Conservation (phyloP, 164 flowering plant species). For the Chloranthus sessilifolius region DNA sequence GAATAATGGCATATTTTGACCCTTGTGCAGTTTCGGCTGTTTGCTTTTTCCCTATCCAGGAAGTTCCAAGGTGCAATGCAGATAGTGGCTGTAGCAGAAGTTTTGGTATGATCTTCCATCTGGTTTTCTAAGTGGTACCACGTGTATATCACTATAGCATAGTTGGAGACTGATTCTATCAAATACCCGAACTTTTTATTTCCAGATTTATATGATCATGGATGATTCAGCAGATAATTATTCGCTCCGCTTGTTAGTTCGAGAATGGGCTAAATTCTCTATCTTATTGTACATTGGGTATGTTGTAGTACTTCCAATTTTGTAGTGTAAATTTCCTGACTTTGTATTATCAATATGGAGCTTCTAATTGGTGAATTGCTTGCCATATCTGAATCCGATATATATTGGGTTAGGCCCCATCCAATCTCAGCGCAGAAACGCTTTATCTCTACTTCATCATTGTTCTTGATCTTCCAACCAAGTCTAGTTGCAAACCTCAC, state of each 20-base stretch:
- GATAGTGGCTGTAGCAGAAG: constrained; percentile 67
- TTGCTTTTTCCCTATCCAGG: constrained; percentile 36
- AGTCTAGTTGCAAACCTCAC: too few relatives aligned
- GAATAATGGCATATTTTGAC: constrained; percentile 1
- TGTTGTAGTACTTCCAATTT: constrained; percentile 12
- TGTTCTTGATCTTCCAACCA: too few relatives aligned
- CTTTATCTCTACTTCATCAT: too few relatives aligned
- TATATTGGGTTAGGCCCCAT: too few relatives aligned
- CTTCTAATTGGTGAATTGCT: too few relatives aligned
- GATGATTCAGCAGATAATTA: constrained; percentile 51
- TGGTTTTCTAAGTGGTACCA: too few relatives aligned
- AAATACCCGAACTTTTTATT: constrained; percentile 4
- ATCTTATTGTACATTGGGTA: constrained; percentile 87
- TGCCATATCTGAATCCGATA: too few relatives aligned
- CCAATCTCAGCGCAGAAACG: too few relatives aligned
- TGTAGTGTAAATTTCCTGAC: not conserved
- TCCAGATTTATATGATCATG: constrained; percentile 66
- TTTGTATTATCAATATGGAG: too few relatives aligned
- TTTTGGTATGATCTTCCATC: constrained; percentile 39
- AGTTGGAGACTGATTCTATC: not conserved
- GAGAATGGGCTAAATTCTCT: constrained; percentile 81
- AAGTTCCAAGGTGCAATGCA: constrained; percentile 89
- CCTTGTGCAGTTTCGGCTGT: not conserved
- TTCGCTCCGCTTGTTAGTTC: constrained; percentile 72
- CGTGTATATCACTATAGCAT: not conserved